Evolutionary conservation across 1,284 basidiomycete species (phyloP), one percentile per base, ranked within the genome.

Genomic region (Apiotrichum veenhuisii): DNA sequence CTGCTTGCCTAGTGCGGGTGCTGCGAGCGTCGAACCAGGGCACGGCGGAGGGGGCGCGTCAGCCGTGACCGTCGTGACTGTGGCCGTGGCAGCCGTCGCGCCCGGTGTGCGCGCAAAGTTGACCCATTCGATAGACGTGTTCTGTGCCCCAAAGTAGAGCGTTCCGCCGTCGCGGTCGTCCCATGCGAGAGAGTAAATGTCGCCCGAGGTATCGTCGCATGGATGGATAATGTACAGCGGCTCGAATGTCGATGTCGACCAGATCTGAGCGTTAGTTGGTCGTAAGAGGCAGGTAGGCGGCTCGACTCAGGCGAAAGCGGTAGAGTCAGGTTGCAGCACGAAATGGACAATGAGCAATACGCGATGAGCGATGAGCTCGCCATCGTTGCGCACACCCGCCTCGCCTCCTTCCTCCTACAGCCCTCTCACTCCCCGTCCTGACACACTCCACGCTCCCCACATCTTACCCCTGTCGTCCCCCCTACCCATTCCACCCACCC

Each of bases 101-200:
- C 26, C 23, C 33, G 38, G 52, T 10, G 63, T 49, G 36, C 64
- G 60, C 11, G 76, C 73, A 72, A 91, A 88, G 65, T 83, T 79
- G 70, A 86, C 84, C 89, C 88, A 93, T 68, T 93, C 90, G 34
- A 94, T 81, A 4, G 87, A 89, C 0, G 91, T 92, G 71, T 92
- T 89, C 75, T 96, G 90, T 68, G 90, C 90, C 26, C 72, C 93
- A 53, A 96, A 81, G 73, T 89, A 95, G 40, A 96, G 80, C 0
- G 87, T 88, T 60, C 86, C 84, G 11, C 85, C 80, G 12, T 78
- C 71, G 1, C 75, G 62, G 25, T 85, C 79, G 15, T 85, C 86
- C 88, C 91, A 98, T 0, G 84, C 83, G 2, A 98, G 80, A 37
- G 88, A 91, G 78, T 92, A 94, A 52, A 97, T 84, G 72, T 97